Percentiles rank a stretch among this genome's conserved stretches.
These are phyloP conservation scores for Papiliotrema terrestris DNA, from an alignment of 1,284 basidiomycete genomes.

Conservation along the genomic window DNA sequence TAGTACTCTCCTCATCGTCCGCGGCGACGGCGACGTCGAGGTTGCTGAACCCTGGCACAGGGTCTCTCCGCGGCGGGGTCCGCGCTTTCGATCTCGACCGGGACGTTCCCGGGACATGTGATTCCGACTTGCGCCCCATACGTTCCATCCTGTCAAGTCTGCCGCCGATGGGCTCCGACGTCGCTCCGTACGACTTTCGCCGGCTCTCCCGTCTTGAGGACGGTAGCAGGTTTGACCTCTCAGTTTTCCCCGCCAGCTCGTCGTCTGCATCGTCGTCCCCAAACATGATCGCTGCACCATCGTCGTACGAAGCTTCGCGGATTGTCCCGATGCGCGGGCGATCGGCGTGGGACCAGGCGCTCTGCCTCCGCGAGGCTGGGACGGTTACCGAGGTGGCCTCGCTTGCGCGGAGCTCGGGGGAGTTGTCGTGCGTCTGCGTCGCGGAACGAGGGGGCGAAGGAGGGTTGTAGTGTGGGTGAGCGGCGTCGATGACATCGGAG, in stretches of 20 bases:
- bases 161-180: constrained; percentile 17
- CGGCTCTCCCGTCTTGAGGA: constrained; percentile 6
- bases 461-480: constrained; percentile 3
- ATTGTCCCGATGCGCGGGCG: constrained; percentile 24
- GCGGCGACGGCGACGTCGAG: background rate
- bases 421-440: background rate
- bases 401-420: background rate
- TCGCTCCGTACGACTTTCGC: constrained; percentile 23
- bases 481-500: constrained; percentile 12
- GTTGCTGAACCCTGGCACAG: background rate
- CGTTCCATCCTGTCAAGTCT: constrained; percentile 3
- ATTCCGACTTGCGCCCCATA: background rate
- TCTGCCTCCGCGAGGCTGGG: background rate
- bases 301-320: constrained; percentile 29
- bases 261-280: constrained; percentile 28
- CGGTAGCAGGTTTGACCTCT: constrained; percentile 11
- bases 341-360: background rate
- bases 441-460: background rate
- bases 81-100: constrained; percentile 32
- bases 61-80: constrained; percentile 31
- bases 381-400: background rate
- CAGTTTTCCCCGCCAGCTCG: constrained; percentile 1
- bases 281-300: constrained; percentile 25
- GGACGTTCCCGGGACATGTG: constrained; percentile 20
- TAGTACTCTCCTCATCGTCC: background rate